These are phyloP conservation scores for Daldinia sp. DNA, from an alignment of 2,329 filamentous ascomycete species.

Conservation along the genomic window DNA sequence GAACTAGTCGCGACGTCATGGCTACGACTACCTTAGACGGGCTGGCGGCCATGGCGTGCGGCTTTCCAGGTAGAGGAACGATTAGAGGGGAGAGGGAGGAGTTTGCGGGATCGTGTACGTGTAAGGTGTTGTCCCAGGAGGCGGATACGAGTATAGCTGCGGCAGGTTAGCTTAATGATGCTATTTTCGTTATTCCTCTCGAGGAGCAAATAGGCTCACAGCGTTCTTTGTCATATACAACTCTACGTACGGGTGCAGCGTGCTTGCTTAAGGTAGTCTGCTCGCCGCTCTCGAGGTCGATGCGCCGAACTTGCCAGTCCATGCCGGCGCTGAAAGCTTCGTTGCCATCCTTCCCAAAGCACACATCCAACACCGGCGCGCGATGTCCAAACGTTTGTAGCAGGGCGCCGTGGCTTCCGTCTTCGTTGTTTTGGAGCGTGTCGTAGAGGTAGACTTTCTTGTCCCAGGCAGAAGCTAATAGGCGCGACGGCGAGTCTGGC, in stretches of 20 bases:
- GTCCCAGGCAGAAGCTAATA: conserved; percentile 96
- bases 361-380: conserved; percentile 88
- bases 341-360: conserved; percentile 83
- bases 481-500: conserved; percentile 73
- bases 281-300: conserved; percentile 76
- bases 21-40: conserved; percentile 87
- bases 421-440: conserved; percentile 59
- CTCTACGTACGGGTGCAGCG: conserved; percentile 78
- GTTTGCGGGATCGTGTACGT: conserved; percentile 75
- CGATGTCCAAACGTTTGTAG: conserved; percentile 79
- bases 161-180: conserved; percentile 7
- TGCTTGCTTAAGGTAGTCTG: conserved; percentile 83
- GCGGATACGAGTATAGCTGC: conserved; percentile 81
- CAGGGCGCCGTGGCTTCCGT: conserved; percentile 65
- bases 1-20: conserved; percentile 91
- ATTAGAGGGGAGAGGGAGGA: conserved; percentile 64
- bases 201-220: conserved; percentile 54
- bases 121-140: conserved; percentile 92
- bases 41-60: conserved; percentile 83
- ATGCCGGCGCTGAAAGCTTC: conserved; percentile 87
- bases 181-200: not conserved
- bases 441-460: conserved; percentile 91
- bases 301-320: conserved; percentile 82
- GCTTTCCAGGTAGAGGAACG: conserved; percentile 81
- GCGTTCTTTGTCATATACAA: conserved; percentile 81